Base-by-base conservation (phyloP, 345 rosid species). In the Fremontodendron californicum region DNA sequence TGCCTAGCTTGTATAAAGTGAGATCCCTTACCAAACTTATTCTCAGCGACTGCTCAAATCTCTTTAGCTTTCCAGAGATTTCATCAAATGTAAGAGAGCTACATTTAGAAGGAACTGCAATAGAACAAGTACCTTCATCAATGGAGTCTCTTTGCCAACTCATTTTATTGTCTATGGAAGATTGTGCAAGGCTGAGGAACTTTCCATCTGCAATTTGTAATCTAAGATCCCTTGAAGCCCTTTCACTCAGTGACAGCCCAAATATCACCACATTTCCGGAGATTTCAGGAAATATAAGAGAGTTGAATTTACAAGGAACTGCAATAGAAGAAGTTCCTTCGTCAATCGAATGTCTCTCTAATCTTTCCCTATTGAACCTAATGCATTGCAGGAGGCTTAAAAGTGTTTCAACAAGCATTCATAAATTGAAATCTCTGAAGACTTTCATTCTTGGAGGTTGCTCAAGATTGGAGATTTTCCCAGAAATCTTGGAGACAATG, bases 391-490 rank as follows among this genome's bases (percentile, higher is more conserved):
- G 6, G 75, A 76, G 77, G 1, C 78, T 81, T 73, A 79, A 68
- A 71, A 23, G 60, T 11, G 65, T 84, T 64, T 72, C 87, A 29
- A 13, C 54, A 48, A 68, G 82, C 71, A 72, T 84, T 43, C 54
- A 43, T 67, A 40, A 79, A 33, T 73, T 83, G 81, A 51, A 78
- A 65, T 73, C 81, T 57, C 84, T 82, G 13, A 48, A 49, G 75
- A 19, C n/a, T 37, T 54, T 86, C 27, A n/a, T 25, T 39, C 45
- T 86, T 52, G 33, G 9, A 2, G 73, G 75, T 16, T 84, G 87
- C 78, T 80, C 51, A 39, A 42, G 62, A 57, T 81, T 86, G 37
- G 80, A 68, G 42, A 75, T 62, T 79, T 81, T 83, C 63, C 88
- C 83, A 23, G 77, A 74, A 33, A 61, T 67, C 35, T 43, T 75